Evolutionary conservation across 1,139 yeast genomes (phyloP).

Genomic region (Kodamaea arcana): DNA sequence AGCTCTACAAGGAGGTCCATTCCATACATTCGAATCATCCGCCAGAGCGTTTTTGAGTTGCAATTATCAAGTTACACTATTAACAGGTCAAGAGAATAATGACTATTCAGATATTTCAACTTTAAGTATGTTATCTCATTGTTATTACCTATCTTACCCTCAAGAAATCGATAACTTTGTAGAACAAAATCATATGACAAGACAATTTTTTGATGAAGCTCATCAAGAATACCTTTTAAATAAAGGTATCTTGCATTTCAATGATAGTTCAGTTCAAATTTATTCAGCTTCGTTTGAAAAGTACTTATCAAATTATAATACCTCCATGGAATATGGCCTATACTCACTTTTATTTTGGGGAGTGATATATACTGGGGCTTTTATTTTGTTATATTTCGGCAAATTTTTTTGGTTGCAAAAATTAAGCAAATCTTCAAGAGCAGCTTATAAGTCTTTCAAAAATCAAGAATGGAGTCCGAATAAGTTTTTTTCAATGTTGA

Average conservation of each 20-base stretch:
- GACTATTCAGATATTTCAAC: slow-evolving; percentile 19
- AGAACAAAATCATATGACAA: slow-evolving; percentile 24
- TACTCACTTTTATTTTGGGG: slow-evolving; percentile 31
- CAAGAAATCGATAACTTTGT: slow-evolving; percentile 23
- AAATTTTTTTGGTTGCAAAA: not conserved
- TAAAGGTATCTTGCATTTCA: slow-evolving; percentile 24
- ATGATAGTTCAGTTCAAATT: slow-evolving; percentile 15
- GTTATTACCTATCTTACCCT: slow-evolving; percentile 26
- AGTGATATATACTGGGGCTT: slow-evolving; percentile 15
- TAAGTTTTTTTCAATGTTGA: slow-evolving; percentile 16
- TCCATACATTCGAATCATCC: slow-evolving; percentile 24
- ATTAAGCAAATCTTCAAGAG: not conserved
- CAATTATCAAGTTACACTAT: slow-evolving; percentile 20
- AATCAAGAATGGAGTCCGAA: not conserved
- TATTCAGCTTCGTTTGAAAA: slow-evolving; percentile 28
- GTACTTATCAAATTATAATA: slow-evolving; percentile 38
- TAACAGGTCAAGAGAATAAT: slow-evolving; percentile 8
- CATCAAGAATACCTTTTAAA: slow-evolving; percentile 36
- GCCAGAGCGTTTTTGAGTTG: slow-evolving; percentile 33
- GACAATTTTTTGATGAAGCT: slow-evolving; percentile 26
- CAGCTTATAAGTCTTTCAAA: not conserved
- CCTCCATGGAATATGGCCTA: slow-evolving; percentile 32
- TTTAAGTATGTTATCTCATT: slow-evolving; percentile 39
- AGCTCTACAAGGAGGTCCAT: slow-evolving; percentile 35
- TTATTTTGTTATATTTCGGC: not conserved